Percentiles rank a stretch among this genome's conserved stretches.
Evolutionary conservation across 2,329 filamentous ascomycete genomes (phyloP).

Genomic region (Zelopaecilomyces penicillatus): DNA sequence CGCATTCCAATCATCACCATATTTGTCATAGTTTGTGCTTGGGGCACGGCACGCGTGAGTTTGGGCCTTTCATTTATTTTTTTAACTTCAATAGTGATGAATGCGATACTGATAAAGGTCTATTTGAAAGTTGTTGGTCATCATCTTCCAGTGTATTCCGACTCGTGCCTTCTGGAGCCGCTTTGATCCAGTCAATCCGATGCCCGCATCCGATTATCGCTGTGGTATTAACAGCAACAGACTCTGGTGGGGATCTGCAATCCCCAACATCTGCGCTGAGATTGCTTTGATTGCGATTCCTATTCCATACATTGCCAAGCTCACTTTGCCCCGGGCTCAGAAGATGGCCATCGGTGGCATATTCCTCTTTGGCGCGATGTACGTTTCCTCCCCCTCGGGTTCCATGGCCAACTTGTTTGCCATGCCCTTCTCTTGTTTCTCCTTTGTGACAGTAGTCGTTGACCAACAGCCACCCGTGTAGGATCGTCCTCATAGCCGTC

Average conservation of each 20-base stretch:
- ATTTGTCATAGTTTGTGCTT: constrained; percentile 9
- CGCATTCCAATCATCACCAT: constrained; percentile 12
- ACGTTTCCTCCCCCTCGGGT: not conserved
- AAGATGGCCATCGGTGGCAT: constrained; percentile 17
- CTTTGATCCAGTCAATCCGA: constrained; percentile 10
- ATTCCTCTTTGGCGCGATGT: constrained; percentile 18
- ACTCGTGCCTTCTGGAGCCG: constrained; percentile 13
- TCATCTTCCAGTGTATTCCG: constrained; percentile 13
- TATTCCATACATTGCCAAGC: constrained; percentile 18
- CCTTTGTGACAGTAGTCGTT: constrained; percentile 1
- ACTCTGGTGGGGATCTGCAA: constrained; percentile 20
- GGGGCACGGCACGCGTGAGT: constrained; percentile 16
- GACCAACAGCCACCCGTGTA: not conserved
- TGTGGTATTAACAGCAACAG: constrained; percentile 13
- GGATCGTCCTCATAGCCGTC: constrained; percentile 12
- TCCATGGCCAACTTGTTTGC: too few species aligned
- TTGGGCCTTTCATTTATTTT: not conserved
- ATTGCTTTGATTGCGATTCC: constrained; percentile 20
- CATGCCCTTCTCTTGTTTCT: too few species aligned
- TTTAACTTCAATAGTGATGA: too few species aligned
- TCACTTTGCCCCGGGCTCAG: constrained; percentile 16
- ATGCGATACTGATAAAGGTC: too few species aligned
- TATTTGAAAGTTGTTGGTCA: constrained; percentile 10
- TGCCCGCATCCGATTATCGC: constrained; percentile 6
- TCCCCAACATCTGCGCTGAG: constrained; percentile 20